Percentiles rank a stretch among this genome's conserved stretches.
These are phyloP conservation scores for Martensiomyces pterosporus DNA, from an alignment of 192 early-diverging fungal species.

Conservation along the genomic window DNA sequence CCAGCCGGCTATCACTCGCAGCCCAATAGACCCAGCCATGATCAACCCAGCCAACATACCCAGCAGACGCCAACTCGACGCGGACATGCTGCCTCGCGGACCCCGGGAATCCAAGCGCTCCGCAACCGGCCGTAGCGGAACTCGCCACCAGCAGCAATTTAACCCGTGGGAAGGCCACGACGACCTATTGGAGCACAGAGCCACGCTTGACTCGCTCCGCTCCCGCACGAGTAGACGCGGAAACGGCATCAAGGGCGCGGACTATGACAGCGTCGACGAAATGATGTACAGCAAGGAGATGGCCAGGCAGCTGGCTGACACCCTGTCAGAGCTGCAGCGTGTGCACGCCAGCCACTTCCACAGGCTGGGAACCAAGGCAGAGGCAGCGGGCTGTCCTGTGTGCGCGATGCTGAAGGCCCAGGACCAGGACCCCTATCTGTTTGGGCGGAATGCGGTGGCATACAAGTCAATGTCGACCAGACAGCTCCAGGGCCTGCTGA, in stretches of 20 bases:
- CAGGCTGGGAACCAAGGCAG: not conserved
- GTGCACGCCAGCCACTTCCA: slow-evolving; percentile 39
- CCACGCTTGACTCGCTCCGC: slow-evolving; percentile 30
- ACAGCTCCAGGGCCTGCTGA: slow-evolving; percentile 40
- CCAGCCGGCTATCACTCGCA: slow-evolving; percentile 9
- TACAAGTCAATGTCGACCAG: slow-evolving; percentile 36
- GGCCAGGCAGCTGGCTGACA: slow-evolving; percentile 31
- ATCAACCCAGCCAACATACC: slow-evolving; percentile 18
- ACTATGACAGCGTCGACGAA: slow-evolving; percentile 1
- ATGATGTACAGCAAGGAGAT: slow-evolving; percentile 6
- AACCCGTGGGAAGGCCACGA: not conserved
- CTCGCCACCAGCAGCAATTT: not conserved
- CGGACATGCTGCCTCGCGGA: no score
- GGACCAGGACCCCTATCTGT: slow-evolving; percentile 48
- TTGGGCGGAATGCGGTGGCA: slow-evolving; percentile 25
- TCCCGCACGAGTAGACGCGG: not conserved
- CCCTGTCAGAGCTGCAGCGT: slow-evolving; percentile 42
- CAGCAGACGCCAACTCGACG: slow-evolving; percentile 5
- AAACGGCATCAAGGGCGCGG: not conserved
- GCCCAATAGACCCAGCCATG: slow-evolving; percentile 22
- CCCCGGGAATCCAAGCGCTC: not conserved
- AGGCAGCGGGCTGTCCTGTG: slow-evolving; percentile 14
- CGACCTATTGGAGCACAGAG: slow-evolving; percentile 25
- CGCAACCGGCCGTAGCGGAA: not conserved
- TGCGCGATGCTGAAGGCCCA: slow-evolving; percentile 33